Evolutionary conservation across 2,329 filamentous ascomycete genomes (phyloP), one percentile per base, ranked within the genome.

Genomic region (Penicillium capsulatum): DNA sequence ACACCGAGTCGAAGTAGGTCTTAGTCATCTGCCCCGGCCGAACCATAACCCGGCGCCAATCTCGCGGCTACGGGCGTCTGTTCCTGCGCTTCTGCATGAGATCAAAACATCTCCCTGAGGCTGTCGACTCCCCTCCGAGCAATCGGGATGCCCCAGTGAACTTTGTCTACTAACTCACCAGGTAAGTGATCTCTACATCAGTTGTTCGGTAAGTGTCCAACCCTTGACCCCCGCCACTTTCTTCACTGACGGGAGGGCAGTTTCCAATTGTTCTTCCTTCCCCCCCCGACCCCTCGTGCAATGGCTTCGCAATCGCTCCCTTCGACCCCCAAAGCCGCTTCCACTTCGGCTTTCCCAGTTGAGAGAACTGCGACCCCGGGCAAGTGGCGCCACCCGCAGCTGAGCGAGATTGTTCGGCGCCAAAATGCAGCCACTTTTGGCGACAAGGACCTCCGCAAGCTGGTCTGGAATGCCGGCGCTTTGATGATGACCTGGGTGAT

Each of bases 381-480:
- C 39, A 87, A 83, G 60, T 98, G 92, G 91, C 80, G 82, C 58
- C 92, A 98, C 64, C 92, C 92, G 22, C 81, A 84, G 48, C 76
- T 96, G 50, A 77, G 88, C 57, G 91, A 97, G 67, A 94, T 98
- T 60, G 81, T 85, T 11, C 77, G 78, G 47, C 81, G 92, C 36
- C 86, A 89, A 60, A 83, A 86, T 62, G 83, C 82, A 14, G 80
- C 81, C 10, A 85, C 76, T 33, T 95, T 97, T 63, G 80, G 82
- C 40, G 81, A 90, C 53, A 79, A 78, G 60, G 91, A 95, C 50
- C 68, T 92, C 34, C 77, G 74, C 45, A 77, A 74, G 37, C 80
- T 94, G 36, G 60, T 80, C 19, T 80, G 82, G 66, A 95, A 94
- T 62, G 62, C 75, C 1, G 67, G 63, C 7, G 72, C 81, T 26